Percentiles rank a stretch among this genome's conserved stretches.
phyloP scores from a whole-genome alignment of 768 basidiomycete species.

The Mycena amicta region DNA sequence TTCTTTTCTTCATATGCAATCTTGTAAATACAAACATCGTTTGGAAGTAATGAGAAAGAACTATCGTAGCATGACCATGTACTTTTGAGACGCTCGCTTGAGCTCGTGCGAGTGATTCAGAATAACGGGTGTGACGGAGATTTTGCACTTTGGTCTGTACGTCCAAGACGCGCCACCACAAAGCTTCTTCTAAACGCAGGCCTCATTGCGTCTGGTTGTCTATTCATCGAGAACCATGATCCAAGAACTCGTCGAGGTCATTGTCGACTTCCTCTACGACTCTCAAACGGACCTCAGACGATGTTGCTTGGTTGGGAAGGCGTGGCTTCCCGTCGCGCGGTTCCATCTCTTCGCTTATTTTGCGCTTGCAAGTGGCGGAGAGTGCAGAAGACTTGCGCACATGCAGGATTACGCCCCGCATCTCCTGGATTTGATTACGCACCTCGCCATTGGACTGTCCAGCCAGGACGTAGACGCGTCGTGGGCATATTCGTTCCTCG shows the following conservation, averaged over 20 bases:
- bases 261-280: slow-evolving; percentile 12
- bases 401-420: neutral
- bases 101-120: neutral
- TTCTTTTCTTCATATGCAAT: neutral
- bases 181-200: neutral
- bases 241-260: slow-evolving; percentile 7
- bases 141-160: neutral
- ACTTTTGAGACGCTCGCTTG: no score
- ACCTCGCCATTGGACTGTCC: neutral
- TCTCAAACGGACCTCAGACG: slow-evolving; percentile 1
- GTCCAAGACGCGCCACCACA: neutral
- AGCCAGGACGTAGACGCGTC: neutral
- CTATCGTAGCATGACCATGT: no score
- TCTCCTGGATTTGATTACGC: neutral
- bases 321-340: slow-evolving; percentile 3
- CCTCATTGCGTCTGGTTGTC: neutral
- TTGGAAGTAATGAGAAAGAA: neutral
- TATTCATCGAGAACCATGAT: no score
- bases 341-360: slow-evolving; percentile 11
- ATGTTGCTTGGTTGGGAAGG: neutral
- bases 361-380: neutral
- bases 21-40: neutral
- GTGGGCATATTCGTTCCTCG: no score
- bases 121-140: neutral
- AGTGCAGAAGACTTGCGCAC: neutral